Base-by-base conservation (phyloP, 495 filamentous ascomycete species). In the Cercophora sp. region DNA sequence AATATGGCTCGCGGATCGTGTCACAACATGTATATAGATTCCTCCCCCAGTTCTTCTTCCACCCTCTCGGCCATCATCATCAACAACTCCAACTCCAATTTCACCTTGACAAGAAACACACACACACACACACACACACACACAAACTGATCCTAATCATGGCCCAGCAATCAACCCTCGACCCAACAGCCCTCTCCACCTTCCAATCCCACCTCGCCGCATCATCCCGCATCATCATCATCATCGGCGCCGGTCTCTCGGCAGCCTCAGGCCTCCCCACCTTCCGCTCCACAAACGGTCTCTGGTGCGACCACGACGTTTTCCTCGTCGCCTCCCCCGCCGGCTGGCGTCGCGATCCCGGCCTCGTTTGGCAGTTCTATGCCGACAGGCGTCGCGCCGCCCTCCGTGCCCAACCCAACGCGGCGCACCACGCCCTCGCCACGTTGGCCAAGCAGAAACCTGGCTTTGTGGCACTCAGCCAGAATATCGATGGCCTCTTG, bases 401-500 rank as follows among this genome's bases (percentile, higher is more conserved):
- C 0, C 66, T 89, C 15, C 70, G 80, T 34, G 87, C 78, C 13
- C 63, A 80, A 18, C 88, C 87, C 1, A 92, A 91, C 62, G 70
- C 65, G 9, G 88, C 83, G 16, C 88, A 92, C 57, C 84, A 80
- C 55, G 88, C 87, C 1, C 70, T 92, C 27, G 87, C 85, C 0
- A 80, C 85, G 63, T 66, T 90, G 10, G 77, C 86, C 1, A 75
- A 72, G 59, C 64, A 58, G 42, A 74, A 65, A 58, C 51, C 49
- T 1, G 71, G 77, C 6, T 91, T 90, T 53, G 60, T 86, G 24
- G 87, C 85, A 1, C 51, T 91, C 49, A 82, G 74, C 23, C 88
- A 91, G 66, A 92, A 92, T 65, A 85, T 91, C 34, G 87, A 92
- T 56, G 88, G 85, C 84, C 77, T 95, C 13, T 86, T 83, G 0